Conservation (phyloP, 108 stramenopile genomes). For the Hondaea fermentalgiana region DNA sequence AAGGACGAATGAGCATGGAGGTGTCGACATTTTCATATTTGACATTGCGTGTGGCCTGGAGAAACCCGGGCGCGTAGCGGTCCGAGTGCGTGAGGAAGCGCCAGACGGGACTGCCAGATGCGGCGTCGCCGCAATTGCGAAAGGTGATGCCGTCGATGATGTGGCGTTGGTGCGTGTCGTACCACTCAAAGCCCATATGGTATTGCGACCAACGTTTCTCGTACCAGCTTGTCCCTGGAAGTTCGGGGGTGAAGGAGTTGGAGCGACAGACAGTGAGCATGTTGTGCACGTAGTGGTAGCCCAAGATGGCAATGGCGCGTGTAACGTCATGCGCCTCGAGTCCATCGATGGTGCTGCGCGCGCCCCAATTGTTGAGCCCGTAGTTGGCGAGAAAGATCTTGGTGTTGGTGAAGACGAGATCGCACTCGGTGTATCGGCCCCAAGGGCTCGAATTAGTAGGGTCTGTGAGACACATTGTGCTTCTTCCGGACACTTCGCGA, state of each 20-base stretch:
- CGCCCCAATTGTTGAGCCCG: not conserved
- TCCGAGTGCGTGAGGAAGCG: not conserved
- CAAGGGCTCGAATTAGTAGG: not conserved
- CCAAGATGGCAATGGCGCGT: not conserved
- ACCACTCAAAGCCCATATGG: not conserved
- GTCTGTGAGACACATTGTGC: not conserved
- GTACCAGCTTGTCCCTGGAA: not conserved
- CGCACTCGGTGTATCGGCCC: not conserved
- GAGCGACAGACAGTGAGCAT: not conserved
- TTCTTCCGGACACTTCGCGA: not conserved
- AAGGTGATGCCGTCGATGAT: not conserved
- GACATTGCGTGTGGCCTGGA: not conserved
- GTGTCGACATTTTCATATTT: not conserved
- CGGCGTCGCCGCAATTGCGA: conserved; percentile 1
- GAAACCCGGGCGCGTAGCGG: not conserved
- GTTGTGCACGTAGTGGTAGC: not conserved
- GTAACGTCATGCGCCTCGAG: not conserved
- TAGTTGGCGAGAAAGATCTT: not conserved
- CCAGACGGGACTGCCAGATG: not conserved
- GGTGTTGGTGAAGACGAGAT: not conserved
- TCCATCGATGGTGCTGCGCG: not conserved
- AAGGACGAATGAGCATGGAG: not conserved
- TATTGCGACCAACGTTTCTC: not conserved
- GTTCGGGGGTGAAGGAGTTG: not conserved
- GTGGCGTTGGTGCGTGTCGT: not conserved